Base-by-base conservation (phyloP, 2,329 filamentous ascomycete species). In the Claviceps monticola region DNA sequence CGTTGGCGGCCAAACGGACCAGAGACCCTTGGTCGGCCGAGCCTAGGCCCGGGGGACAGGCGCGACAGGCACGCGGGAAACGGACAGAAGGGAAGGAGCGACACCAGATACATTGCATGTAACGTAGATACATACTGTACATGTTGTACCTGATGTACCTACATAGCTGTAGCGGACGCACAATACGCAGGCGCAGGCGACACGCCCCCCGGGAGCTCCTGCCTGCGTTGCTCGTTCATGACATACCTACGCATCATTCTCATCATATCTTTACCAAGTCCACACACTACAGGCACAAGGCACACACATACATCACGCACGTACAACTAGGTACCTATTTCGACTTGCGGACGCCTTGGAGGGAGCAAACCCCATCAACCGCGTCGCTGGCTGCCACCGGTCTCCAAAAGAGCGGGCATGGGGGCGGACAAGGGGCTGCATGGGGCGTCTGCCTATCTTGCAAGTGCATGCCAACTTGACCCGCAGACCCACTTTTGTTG, bases 141-240 rank as follows among this genome's bases (percentile, higher is more conserved):
- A 29, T 29, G 9, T 9, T 11, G 29, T 29, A 29, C 26, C 7
- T 29, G 26, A 9, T 29, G 26, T 34, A 29, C 26, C 8, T 9
- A 29, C 3, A 8, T 9, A 34, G 29, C 29, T 11, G 29, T 34
- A 11, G 29, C 29, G 9, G 23, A 26, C 7, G 26, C 26, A 7
- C 26, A 29, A 19, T 17, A 42, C 3, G 1, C n/a, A 19, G 11
- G 19, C 19, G 13, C 17, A 44, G 17, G n/a, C 16, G 13, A 23
- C 29, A 48, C 51, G 43, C 46, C 46, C 51, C 42, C 34, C 17
- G 23, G 23, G 45, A 42, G 21, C 19, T 45, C 48, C 49, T 48
- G 45, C 43, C 48, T 51, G 52, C 39, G 17, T 21, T 8, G 38
- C 46, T 53, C 52, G 52, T 53, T 46, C 37, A 53, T 14, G 9